These are phyloP conservation scores for Quillaja saponaria DNA, from an alignment of 306 rosid genomes.

Conservation along the genomic window DNA sequence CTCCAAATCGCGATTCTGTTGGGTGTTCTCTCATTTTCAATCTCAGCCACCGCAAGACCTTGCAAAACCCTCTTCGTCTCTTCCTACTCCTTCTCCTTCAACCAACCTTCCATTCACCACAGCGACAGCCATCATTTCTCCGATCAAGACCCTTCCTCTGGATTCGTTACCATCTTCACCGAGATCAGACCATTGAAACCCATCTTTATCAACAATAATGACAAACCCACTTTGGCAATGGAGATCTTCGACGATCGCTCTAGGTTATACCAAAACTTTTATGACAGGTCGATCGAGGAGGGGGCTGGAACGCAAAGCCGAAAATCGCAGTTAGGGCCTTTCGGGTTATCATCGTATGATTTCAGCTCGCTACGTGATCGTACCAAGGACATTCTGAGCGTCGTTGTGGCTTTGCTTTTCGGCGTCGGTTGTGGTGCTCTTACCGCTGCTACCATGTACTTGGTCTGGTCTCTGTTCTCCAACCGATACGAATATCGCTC, in stretches of 20 bases:
- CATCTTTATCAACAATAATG: not conserved
- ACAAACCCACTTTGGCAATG: not conserved
- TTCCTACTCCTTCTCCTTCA: conserved; percentile 54
- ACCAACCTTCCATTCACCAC: not conserved
- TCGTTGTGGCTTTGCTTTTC: conserved; percentile 80
- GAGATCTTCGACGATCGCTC: conserved; percentile 22
- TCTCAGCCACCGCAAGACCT: conserved; percentile 43
- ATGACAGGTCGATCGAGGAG: not conserved
- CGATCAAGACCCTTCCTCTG: conserved; percentile 32
- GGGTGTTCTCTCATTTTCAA: conserved; percentile 25
- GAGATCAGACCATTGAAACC: conserved; percentile 17
- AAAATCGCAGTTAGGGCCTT: conserved; percentile 23
- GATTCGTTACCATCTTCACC: conserved; percentile 44
- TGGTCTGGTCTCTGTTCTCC: conserved; percentile 70
- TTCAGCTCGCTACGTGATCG: conserved; percentile 85
- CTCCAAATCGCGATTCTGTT: conserved; percentile 3
- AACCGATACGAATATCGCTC: conserved; percentile 37
- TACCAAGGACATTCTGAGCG: conserved; percentile 85
- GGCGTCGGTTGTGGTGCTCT: conserved; percentile 94
- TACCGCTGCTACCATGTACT: conserved; percentile 82
- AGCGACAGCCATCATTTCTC: not conserved
- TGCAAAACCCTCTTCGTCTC: conserved; percentile 56
- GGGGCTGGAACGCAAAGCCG: conserved; percentile 1
- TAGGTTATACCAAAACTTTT: not conserved
- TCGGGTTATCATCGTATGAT: conserved; percentile 50